Conservation (phyloP, 306 rosid genomes). For the Prunus mira region DNA sequence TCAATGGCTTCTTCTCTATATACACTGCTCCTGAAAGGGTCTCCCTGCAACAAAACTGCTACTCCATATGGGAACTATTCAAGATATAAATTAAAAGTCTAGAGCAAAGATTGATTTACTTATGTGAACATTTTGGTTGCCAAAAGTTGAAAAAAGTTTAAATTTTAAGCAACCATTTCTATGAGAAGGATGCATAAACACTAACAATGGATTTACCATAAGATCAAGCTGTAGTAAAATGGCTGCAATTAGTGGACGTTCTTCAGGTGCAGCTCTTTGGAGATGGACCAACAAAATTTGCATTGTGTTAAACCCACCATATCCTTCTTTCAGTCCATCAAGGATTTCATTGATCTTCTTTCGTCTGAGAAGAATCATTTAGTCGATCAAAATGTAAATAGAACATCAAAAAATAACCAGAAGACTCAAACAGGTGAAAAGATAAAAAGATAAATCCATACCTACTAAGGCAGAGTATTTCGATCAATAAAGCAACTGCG, state of each 20-base stretch:
- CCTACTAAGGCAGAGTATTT: constrained; percentile 70
- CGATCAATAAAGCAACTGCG: constrained; percentile 50
- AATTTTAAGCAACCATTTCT: not conserved
- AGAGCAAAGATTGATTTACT: not conserved
- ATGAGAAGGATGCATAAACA: not conserved
- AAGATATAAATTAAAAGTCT: constrained; percentile 1
- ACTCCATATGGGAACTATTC: constrained; percentile 56
- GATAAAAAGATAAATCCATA: constrained; percentile 7
- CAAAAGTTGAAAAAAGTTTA: not conserved
- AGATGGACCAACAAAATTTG: constrained; percentile 63
- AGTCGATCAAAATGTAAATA: constrained; percentile 10
- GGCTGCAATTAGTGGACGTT: constrained; percentile 60
- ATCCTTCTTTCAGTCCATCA: constrained; percentile 63
- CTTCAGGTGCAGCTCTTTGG: constrained; percentile 51
- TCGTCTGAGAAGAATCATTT: constrained; percentile 46
- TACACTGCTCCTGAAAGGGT: constrained; percentile 52
- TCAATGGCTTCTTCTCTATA: constrained; percentile 82
- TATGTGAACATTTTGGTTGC: not conserved
- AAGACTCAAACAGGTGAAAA: not conserved
- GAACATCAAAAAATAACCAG: not conserved
- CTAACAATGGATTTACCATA: constrained; percentile 49
- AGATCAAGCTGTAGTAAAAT: constrained; percentile 72
- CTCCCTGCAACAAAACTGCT: constrained; percentile 84
- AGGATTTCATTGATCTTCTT: constrained; percentile 46
- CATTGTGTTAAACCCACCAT: constrained; percentile 57